Base-by-base conservation (phyloP, 371 early-diverging fungal genomes). In the Mortierella sp. region DNA sequence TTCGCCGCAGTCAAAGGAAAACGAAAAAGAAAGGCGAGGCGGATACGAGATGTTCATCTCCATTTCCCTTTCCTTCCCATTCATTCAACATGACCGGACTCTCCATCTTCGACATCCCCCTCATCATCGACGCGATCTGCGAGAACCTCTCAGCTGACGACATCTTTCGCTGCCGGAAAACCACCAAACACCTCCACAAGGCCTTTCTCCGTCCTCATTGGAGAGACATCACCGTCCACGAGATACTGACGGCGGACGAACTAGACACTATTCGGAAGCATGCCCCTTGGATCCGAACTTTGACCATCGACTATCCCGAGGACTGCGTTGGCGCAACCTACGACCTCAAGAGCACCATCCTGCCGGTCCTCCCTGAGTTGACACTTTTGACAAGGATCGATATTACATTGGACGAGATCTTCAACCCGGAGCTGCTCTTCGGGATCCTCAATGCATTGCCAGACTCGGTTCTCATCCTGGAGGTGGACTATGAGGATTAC, bases 51-150 rank as follows among this genome's bases (percentile, higher is more conserved):
- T 60, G 32, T 32, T 56, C 24, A 54, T 56, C 16, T 12, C 12
- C 60, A 60, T 60, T 48, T 18, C 16, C 51, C 21, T 0, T 21
- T 51, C 49, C 18, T 49, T 18, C 49, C 1, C 49, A 49, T 3
- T 14, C 60, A 60, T 60, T 60, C 32, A 4, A 60, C 12, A 60
- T 60, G 60, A 32, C 35, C 18, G 12, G n/a, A 60, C 14, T 60
- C 35, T 60, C 70, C 38, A 54, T 76, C 46, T 76, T 76, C 54
- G 55, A 70, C 4, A 70, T 76, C 27, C 76, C 56, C 32, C 24
- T 54, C 70, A 5, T 76, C 16, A 38, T 76, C 70, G 55, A 70
- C 55, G 41, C 70, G 12, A 76, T 76, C 38, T 76, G 76, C 21
- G 55, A 70, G 27, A 54, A 55, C 56, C 70, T 76, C 41, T 65